These are phyloP conservation scores for Fusarium sp. DNA, from an alignment of 2,329 filamentous ascomycete genomes.

Conservation along the genomic window DNA sequence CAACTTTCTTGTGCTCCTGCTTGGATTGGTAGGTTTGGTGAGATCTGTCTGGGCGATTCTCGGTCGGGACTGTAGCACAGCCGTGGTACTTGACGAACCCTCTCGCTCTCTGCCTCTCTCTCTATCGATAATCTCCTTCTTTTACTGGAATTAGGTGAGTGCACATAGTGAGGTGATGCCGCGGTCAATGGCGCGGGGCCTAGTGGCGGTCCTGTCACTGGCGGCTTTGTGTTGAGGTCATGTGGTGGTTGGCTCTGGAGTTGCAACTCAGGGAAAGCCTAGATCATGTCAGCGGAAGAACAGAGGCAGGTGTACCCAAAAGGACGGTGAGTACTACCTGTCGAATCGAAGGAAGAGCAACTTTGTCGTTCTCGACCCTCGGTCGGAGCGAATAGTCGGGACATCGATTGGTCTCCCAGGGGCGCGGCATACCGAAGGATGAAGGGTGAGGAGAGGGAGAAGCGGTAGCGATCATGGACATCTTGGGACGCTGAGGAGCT, in stretches of 20 bases:
- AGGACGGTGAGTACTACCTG: slow-evolving; percentile 55
- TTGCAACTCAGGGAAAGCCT: slow-evolving; percentile 62
- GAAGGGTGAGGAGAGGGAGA: slow-evolving; percentile 56
- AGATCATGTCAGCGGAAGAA: slow-evolving; percentile 39
- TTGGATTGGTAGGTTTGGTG: slow-evolving; percentile 48
- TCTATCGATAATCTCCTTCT: slow-evolving; percentile 60
- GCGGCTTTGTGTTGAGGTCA: slow-evolving; percentile 48
- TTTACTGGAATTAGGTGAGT: slow-evolving; percentile 63
- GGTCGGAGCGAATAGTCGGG: slow-evolving; percentile 52
- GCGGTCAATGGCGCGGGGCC: slow-evolving; percentile 46
- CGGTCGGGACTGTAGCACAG: slow-evolving; percentile 56
- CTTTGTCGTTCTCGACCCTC: slow-evolving; percentile 54
- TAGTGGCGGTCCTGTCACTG: slow-evolving; percentile 53
- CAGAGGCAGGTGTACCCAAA: not conserved
- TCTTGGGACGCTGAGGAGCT: slow-evolving; percentile 52
- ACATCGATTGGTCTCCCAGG: slow-evolving; percentile 55
- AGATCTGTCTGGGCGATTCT: slow-evolving; percentile 51
- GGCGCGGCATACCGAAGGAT: slow-evolving; percentile 54
- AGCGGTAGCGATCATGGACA: slow-evolving; percentile 64
- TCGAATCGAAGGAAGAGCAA: slow-evolving; percentile 64
- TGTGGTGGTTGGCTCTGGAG: slow-evolving; percentile 52
- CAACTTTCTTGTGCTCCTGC: slow-evolving; percentile 52
- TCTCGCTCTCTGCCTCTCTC: slow-evolving; percentile 54
- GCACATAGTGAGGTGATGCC: slow-evolving; percentile 61
- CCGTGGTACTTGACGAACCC: slow-evolving; percentile 60